Conservation (phyloP, 2,329 filamentous ascomycete genomes). For the Alternaria rosae region DNA sequence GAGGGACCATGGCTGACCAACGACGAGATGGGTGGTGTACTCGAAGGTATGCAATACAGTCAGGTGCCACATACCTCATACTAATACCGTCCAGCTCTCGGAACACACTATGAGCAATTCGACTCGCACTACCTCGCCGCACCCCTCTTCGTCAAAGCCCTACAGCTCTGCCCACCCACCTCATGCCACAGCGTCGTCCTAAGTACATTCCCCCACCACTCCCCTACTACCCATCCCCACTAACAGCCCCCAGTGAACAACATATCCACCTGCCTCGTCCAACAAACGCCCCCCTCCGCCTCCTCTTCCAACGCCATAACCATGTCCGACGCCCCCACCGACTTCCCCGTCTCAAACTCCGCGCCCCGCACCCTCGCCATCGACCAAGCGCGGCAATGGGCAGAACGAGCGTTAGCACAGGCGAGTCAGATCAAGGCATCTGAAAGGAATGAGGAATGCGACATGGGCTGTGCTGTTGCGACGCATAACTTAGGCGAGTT, state of each 20-base stretch:
- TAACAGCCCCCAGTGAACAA: slow-evolving; percentile 71
- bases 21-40: slow-evolving; percentile 74
- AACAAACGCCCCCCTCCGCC: slow-evolving; percentile 59
- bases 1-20: slow-evolving; percentile 75
- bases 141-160: slow-evolving; percentile 84
- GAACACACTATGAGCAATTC: slow-evolving; percentile 75
- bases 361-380: slow-evolving; percentile 69
- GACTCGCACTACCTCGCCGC: slow-evolving; percentile 81
- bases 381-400: slow-evolving; percentile 78
- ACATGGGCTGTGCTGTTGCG: slow-evolving; percentile 81
- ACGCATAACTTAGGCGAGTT: slow-evolving; percentile 89
- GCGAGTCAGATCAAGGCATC: slow-evolving; percentile 71
- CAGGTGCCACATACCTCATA: slow-evolving; percentile 1
- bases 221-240: background rate
- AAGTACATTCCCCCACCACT: slow-evolving; percentile 59
- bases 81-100: slow-evolving; percentile 66
- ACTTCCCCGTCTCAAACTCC: slow-evolving; percentile 47
- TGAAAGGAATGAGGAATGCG: slow-evolving; percentile 77
- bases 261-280: slow-evolving; percentile 74
- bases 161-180: slow-evolving; percentile 69
- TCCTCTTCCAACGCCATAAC: slow-evolving; percentile 33
- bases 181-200: slow-evolving; percentile 82
- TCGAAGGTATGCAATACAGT: slow-evolving; percentile 65
- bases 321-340: slow-evolving; percentile 45
- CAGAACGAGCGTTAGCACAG: slow-evolving; percentile 75